Conservation (phyloP, 2,329 filamentous ascomycete genomes). For the Diaporthe caulivora region DNA sequence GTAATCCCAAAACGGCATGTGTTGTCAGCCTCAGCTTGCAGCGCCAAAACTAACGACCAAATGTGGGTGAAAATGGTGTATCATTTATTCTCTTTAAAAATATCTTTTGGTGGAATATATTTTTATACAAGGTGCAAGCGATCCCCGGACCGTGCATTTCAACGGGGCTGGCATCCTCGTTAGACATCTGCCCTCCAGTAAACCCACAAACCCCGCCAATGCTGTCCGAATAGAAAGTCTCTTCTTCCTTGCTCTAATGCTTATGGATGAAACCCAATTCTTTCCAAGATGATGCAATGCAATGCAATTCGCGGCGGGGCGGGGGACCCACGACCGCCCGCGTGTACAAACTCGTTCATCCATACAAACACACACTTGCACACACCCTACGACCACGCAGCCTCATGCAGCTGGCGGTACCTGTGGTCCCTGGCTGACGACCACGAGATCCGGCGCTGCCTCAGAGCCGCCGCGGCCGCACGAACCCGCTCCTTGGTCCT, state of each 20-base stretch:
- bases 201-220: neutral
- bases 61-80: neutral
- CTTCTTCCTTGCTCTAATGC: constrained; percentile 18
- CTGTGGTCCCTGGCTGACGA: constrained; percentile 14
- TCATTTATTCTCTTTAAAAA: neutral
- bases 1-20: neutral
- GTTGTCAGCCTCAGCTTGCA: neutral
- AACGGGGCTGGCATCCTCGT: neutral
- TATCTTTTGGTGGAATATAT: neutral
- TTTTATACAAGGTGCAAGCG: constrained; percentile 9
- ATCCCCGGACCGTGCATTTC: neutral
- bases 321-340: neutral
- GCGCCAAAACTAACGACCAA: neutral
- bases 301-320: neutral
- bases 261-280: neutral
- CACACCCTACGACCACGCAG: constrained; percentile 1
- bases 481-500: neutral
- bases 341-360: neutral
- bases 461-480: neutral
- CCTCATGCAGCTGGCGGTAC: constrained; percentile 26
- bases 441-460: constrained; percentile 26
- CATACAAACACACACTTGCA: neutral
- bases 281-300: neutral
- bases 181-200: neutral
- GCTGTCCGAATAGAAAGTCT: constrained; percentile 3